Base-by-base conservation (phyloP, 2,329 filamentous ascomycete genomes). In the Cladobotryum mycophilum region DNA sequence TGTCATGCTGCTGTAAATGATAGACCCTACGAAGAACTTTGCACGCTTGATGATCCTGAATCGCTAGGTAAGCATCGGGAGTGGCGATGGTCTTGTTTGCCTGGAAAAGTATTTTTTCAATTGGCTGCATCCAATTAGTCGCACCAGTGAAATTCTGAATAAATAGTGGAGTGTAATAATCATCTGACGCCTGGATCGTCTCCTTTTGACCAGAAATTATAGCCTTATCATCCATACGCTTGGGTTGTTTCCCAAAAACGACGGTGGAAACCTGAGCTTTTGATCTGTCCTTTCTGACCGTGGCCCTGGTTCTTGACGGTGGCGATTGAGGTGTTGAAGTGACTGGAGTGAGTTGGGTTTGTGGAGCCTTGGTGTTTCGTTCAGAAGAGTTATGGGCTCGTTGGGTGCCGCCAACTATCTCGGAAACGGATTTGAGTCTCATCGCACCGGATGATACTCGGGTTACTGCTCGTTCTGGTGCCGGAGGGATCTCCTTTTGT, bases 81-180 rank as follows among this genome's bases (percentile, higher is more conserved):
- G 92, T 97, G 2, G 86, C 90, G 11, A 97, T 74, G 0, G 90
- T 95, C 66, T 99, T 99, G 62, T 91, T 87, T 4, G 91, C 88
- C 41, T 88, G 86, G 49, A 85, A 80, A 3, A 97, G 74, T 0
- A 97, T 77, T 40, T 88, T 85, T 51, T 88, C 81, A 8, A 85
- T 70, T 0, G 78, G 76, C 50, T 81, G 81, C 73, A 83, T 81
- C 74, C 80, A 82, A 47, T 74, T 76, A 43, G 76, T 73, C 48
- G 74, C 72, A 56, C 76, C 67, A 41, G 78, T 71, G 60, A 80
- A 80, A 34, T 78, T 76, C 49, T 82, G 78, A 4, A 83, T 73
- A 52, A 82, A 85, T 42, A 80, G 70, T 5, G 82, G 80, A 12
- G 78, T 81, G 55, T 84, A 84, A 61, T 85, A 85, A 59, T 85